These are phyloP conservation scores for Psidium guajava DNA, from an alignment of 345 rosid genomes.

Conservation along the genomic window DNA sequence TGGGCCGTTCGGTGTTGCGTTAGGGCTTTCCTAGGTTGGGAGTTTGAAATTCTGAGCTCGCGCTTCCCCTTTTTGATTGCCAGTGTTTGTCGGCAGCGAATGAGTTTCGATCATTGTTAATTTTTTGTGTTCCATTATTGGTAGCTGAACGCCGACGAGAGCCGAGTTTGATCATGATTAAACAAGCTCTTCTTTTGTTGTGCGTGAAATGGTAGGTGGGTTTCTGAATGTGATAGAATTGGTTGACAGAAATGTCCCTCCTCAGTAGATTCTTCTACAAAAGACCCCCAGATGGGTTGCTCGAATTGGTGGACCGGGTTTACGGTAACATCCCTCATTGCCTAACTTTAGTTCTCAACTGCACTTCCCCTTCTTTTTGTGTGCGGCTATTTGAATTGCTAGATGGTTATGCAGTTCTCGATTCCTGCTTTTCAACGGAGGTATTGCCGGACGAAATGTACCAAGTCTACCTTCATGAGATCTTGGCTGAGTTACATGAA, in stretches of 20 bases:
- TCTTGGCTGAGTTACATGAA: conserved; percentile 65
- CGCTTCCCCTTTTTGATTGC: not conserved
- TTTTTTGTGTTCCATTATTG: not conserved
- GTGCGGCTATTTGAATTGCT: not conserved
- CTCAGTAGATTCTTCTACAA: conserved; percentile 82
- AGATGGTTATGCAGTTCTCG: conserved; percentile 54
- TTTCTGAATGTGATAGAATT: conserved; percentile 1
- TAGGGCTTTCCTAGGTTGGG: not conserved
- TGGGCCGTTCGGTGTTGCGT: not conserved
- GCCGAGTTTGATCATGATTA: not conserved
- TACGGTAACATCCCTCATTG: conserved; percentile 40
- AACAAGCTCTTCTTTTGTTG: not conserved
- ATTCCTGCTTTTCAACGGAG: conserved; percentile 92
- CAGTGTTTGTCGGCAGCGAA: not conserved
- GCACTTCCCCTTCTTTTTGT: not conserved
- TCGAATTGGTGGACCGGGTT: conserved; percentile 91
- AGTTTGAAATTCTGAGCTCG: not conserved
- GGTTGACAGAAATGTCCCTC: conserved; percentile 47
- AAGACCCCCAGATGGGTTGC: conserved; percentile 96
- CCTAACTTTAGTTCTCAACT: not conserved
- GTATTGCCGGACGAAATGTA: conserved; percentile 62
- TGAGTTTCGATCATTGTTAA: not conserved
- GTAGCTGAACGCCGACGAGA: not conserved
- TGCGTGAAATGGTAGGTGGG: not conserved
- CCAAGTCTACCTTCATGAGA: conserved; percentile 59